A percentile compares a stretch with the other conserved stretches of the same genome.
phyloP scores from a whole-genome alignment of 2,329 filamentous ascomycete species.

The Huntiella savannae region DNA sequence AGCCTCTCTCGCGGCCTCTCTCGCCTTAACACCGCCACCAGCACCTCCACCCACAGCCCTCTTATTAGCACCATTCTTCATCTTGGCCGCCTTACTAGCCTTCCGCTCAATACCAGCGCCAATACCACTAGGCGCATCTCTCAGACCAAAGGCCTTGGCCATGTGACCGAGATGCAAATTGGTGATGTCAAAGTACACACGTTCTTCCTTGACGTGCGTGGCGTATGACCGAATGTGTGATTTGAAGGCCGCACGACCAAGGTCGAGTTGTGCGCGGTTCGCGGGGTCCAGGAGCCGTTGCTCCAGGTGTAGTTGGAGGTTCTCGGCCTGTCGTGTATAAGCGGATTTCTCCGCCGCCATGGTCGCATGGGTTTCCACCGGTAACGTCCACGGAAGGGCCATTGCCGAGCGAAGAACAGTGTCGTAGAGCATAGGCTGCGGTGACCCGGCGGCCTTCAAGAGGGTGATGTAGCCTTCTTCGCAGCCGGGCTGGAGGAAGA shows the following conservation, averaged over 20 bases:
- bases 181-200: slow-evolving; percentile 78
- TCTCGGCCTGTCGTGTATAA: slow-evolving; percentile 33
- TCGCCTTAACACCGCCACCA: slow-evolving; percentile 22
- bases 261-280: slow-evolving; percentile 51
- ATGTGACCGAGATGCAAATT: slow-evolving; percentile 80
- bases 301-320: slow-evolving; percentile 39
- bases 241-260: slow-evolving; percentile 71
- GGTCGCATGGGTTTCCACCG: slow-evolving; percentile 47
- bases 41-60: slow-evolving; percentile 15
- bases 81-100: slow-evolving; percentile 21
- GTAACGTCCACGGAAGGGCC: slow-evolving; percentile 37
- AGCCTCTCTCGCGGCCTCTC: slow-evolving; percentile 15
- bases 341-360: slow-evolving; percentile 22
- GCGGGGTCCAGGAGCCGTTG: slow-evolving; percentile 32
- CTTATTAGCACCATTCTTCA: slow-evolving; percentile 9
- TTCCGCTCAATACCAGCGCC: slow-evolving; percentile 34
- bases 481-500: slow-evolving; percentile 77
- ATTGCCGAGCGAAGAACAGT: slow-evolving; percentile 46
- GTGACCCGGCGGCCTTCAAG: slow-evolving; percentile 33
- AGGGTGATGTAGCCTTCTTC: slow-evolving; percentile 82
- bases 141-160: slow-evolving; percentile 78
- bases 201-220: slow-evolving; percentile 73
- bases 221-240: slow-evolving; percentile 89
- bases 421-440: slow-evolving; percentile 32
- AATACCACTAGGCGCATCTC: slow-evolving; percentile 76